Conservation (phyloP, 2,329 filamentous ascomycete species). For the Bisporella sp. region DNA sequence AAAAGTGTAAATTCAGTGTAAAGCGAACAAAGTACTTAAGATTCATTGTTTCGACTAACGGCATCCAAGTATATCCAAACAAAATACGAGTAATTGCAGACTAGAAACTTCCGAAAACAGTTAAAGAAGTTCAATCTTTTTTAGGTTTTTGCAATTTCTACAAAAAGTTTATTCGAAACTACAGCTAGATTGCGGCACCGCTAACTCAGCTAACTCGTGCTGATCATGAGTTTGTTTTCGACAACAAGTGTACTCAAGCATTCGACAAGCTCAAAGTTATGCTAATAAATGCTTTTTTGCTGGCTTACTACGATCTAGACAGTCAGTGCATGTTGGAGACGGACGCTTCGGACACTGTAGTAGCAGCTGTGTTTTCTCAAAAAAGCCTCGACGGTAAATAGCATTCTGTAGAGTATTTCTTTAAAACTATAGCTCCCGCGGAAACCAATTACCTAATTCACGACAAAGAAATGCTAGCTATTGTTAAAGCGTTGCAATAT, state of each 20-base stretch:
- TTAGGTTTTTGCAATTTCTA: background rate
- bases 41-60: constrained; percentile 2
- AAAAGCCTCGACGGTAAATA: too few species aligned
- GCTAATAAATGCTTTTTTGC: too few species aligned
- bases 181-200: background rate
- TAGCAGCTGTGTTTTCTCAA: background rate
- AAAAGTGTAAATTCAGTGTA: constrained; percentile 2
- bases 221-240: background rate
- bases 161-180: background rate
- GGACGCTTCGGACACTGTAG: background rate
- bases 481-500: background rate
- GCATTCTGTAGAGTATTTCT: too few species aligned
- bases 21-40: constrained; percentile 5
- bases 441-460: too few species aligned
- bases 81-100: too few species aligned
- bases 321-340: background rate
- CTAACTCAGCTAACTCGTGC: background rate
- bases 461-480: too few species aligned
- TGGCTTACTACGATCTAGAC: too few species aligned
- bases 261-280: too few species aligned
- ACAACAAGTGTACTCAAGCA: too few species aligned
- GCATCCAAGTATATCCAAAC: constrained; percentile 1
- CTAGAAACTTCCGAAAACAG: background rate
- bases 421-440: too few species aligned
- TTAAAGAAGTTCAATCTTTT: background rate